Evolutionary conservation across 2,329 filamentous ascomycete species (phyloP), one percentile per base, ranked within the genome.

Genomic region (Emmonsia crescens): DNA sequence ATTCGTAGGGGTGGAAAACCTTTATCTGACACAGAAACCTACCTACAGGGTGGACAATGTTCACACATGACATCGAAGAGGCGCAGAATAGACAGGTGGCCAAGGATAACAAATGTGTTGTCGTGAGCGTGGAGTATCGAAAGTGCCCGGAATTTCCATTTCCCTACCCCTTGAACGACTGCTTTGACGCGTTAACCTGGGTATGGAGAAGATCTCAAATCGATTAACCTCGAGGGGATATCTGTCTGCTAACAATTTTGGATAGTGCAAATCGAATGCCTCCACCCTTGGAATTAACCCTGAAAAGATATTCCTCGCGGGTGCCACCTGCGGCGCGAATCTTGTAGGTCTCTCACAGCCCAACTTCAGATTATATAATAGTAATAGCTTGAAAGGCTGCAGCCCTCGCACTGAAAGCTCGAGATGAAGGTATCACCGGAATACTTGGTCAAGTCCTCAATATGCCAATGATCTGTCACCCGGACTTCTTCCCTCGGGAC

Each of bases 361-460:
- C 36, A n/a, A 5, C 12, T 12, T 4, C 27, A 44, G 12, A 31
- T 38, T 27, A 3, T 4, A 21, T 19, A 44, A 19, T n/a, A 31
- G 14, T 44, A 31, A 58, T 40, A 58, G 29, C 40, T 58, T 21
- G 29, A 49, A 19, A 52, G 44, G 27, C 44, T 4, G 44, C 57
- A 24, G 19, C 27, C 21, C 19, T 59, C 14, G 46, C 57, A 19
- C 29, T 59, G 33, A 59, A 59, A 38, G 24, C 33, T 21, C 57
- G 57, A 31, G 57, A 59, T 36, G 57, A 59, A 36, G 31, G 31
- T 36, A 19, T 59, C 29, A 49, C 42, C 3, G 57, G 44, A 10
- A 36, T 59, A n/a, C n/a, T 52, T 40, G 57, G 57, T n/a, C 57
- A 59, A 51, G 21, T 59, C 21, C 57, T 59, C n/a, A 59, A 59